Conservation (phyloP, 1,284 basidiomycete genomes). For the Fistulina hepatica region DNA sequence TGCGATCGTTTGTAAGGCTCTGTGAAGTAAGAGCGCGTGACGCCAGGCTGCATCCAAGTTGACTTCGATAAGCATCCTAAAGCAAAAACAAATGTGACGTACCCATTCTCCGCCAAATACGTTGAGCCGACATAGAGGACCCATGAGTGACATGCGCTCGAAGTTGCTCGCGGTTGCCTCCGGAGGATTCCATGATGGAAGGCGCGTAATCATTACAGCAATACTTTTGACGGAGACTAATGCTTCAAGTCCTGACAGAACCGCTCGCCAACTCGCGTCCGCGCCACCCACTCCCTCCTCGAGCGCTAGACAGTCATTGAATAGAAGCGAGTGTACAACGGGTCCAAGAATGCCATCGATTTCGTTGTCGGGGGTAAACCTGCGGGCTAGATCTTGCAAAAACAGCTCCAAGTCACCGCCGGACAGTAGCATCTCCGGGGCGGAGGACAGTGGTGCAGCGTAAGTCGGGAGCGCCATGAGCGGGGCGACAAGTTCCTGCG, state of each 20-base stretch:
- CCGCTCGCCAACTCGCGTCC: conserved; percentile 76
- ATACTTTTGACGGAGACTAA: conserved; percentile 78
- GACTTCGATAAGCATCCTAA: conserved; percentile 7
- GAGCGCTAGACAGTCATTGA: conserved; percentile 49
- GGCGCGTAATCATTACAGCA: conserved; percentile 65
- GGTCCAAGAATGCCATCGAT: conserved; percentile 46
- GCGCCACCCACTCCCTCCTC: conserved; percentile 58
- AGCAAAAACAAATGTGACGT: conserved; percentile 21
- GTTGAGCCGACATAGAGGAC: conserved; percentile 72
- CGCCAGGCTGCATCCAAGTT: conserved; percentile 48
- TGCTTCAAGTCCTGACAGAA: conserved; percentile 72
- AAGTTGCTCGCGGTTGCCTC: conserved; percentile 48
- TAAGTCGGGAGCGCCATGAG: conserved; percentile 62
- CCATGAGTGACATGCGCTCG: conserved; percentile 60
- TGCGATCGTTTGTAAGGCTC: conserved; percentile 68
- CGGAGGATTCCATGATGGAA: conserved; percentile 62
- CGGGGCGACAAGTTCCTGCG: conserved; percentile 65
- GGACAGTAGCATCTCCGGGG: conserved; percentile 31
- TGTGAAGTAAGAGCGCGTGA: conserved; percentile 75
- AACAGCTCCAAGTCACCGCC: conserved; percentile 59
- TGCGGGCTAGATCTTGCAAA: conserved; percentile 56
- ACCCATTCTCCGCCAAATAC: conserved; percentile 87
- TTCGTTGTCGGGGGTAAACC: conserved; percentile 57
- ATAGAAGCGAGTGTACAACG: conserved; percentile 47
- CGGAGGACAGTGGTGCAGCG: conserved; percentile 47